Percentiles rank a stretch among this genome's conserved stretches.
Evolutionary conservation across 2,329 filamentous ascomycete species (phyloP).

Genomic region (Fusarium palustre): DNA sequence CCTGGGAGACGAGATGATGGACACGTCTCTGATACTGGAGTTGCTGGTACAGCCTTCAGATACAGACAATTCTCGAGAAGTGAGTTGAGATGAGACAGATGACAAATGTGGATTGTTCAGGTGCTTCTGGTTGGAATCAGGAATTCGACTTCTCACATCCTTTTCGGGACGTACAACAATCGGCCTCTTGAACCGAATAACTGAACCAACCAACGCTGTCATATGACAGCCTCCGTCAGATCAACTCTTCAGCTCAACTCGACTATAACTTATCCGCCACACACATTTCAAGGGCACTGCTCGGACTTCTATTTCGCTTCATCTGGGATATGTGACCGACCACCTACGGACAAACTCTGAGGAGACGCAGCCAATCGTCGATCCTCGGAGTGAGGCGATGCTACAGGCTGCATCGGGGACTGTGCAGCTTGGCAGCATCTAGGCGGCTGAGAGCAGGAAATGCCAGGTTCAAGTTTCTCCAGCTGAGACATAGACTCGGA

Average conservation of each 20-base stretch:
- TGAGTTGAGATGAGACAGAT: background rate
- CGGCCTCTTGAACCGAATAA: background rate
- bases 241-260: background rate
- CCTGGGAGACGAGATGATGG: slow-evolving; percentile 1
- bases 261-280: background rate
- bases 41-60: slow-evolving; percentile 7
- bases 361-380: background rate
- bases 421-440: background rate
- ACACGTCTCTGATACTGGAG: background rate
- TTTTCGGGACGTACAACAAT: background rate
- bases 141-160: background rate
- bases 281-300: background rate
- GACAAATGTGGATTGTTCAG: background rate
- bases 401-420: background rate
- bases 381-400: background rate
- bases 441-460: background rate
- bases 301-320: background rate
- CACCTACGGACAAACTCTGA: background rate
- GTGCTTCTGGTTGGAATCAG: background rate
- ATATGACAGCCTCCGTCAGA: background rate
- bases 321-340: background rate
- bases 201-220: background rate
- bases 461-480: background rate
- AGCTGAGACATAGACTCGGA: slow-evolving; percentile 20
- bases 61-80: background rate